A percentile compares a stretch with the other conserved stretches of the same genome.
These are phyloP conservation scores for Tuctoria greenei DNA, from an alignment of 176 grass and related monocot species.

Conservation along the genomic window DNA sequence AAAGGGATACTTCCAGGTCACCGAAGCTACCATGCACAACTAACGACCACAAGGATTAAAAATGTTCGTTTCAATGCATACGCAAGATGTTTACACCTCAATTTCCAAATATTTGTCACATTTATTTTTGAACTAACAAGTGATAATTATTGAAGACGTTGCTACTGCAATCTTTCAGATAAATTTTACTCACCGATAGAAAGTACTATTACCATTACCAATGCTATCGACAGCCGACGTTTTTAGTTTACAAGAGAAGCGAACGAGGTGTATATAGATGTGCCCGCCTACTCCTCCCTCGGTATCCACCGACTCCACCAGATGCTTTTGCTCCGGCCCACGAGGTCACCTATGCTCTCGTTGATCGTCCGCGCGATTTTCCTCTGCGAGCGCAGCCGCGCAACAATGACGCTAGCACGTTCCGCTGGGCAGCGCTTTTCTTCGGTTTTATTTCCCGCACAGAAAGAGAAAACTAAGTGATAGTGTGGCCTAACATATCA, in stretches of 20 bases:
- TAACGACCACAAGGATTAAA: not conserved
- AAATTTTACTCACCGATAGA: conserved; percentile 11
- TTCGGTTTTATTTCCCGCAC: conserved; percentile 78
- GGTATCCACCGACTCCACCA: conserved; percentile 99
- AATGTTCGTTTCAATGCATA: not conserved
- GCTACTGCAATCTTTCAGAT: conserved; percentile 13
- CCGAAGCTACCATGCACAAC: not conserved
- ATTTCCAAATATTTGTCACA: too few relatives aligned
- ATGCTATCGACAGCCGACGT: not conserved
- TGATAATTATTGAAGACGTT: too few relatives aligned
- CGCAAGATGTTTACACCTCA: conserved; percentile 47
- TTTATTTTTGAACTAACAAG: too few relatives aligned
- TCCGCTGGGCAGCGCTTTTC: conserved; percentile 59
- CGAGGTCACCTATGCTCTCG: conserved; percentile 84
- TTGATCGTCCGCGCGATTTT: conserved; percentile 74
- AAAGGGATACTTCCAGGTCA: not conserved
- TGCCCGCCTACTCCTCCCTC: conserved; percentile 57
- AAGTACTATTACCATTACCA: conserved; percentile 27
- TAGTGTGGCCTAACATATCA: conserved; percentile 14
- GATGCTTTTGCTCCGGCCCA: conserved; percentile 69
- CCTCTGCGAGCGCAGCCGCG: conserved; percentile 70
- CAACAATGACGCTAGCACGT: conserved; percentile 73
- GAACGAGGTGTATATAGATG: not conserved
- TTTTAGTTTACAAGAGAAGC: conserved; percentile 17
- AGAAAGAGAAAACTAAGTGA: not conserved